phyloP scores from a whole-genome alignment of 176 grass and related monocot genomes.

The Zoysia pacifica region DNA sequence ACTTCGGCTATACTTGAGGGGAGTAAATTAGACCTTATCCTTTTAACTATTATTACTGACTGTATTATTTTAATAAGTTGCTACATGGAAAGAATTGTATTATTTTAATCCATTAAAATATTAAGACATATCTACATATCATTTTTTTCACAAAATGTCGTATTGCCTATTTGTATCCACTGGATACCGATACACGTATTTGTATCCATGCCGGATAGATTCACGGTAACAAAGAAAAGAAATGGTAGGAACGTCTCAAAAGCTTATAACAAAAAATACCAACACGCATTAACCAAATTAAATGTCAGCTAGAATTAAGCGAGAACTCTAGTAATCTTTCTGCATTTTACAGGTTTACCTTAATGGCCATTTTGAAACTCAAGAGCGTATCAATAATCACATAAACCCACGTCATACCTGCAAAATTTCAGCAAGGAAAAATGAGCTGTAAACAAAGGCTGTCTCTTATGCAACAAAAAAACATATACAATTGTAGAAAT shows the following conservation, averaged over 20 bases:
- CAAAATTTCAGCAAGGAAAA: slow-evolving; percentile 14
- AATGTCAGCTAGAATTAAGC: neutral
- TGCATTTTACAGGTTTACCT: slow-evolving; percentile 55
- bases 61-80: neutral
- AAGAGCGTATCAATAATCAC: slow-evolving; percentile 63
- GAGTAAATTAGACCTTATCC: too few species aligned
- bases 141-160: too few species aligned
- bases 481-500: slow-evolving; percentile 27
- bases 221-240: slow-evolving; percentile 1
- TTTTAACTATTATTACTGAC: slow-evolving; percentile 5
- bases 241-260: neutral
- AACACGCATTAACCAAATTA: neutral
- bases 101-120: too few species aligned
- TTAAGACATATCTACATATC: too few species aligned
- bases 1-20: too few species aligned
- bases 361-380: slow-evolving; percentile 63
- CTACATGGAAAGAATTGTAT: too few species aligned
- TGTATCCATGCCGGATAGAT: neutral
- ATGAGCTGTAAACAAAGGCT: slow-evolving; percentile 11
- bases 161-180: too few species aligned
- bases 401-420: slow-evolving; percentile 27
- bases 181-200: too few species aligned
- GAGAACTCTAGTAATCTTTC: slow-evolving; percentile 12
- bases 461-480: slow-evolving; percentile 10
- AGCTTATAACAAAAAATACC: neutral